Conservation (phyloP, 805 yeast genomes). For the Kluyveromyces wickerhamii region DNA sequence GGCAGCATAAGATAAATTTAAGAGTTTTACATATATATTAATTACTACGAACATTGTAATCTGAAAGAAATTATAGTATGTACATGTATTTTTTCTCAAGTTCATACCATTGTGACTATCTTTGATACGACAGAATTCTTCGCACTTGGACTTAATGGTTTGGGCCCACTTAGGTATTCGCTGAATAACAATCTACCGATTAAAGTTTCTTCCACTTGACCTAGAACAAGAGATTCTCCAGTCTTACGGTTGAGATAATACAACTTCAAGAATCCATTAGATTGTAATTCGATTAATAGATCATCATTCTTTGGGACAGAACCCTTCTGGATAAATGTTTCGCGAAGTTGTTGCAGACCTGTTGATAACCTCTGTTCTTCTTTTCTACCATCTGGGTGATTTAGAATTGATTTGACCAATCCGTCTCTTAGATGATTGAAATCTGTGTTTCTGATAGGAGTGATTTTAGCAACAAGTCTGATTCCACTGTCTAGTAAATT, state of each 20-base stretch:
- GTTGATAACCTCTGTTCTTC: slow-evolving; percentile 39
- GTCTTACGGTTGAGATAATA: slow-evolving; percentile 36
- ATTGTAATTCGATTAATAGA: slow-evolving; percentile 47
- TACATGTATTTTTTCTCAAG: no score
- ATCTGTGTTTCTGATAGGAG: slow-evolving; percentile 87
- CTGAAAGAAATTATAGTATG: no score
- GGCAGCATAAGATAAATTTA: background rate
- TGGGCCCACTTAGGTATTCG: slow-evolving; percentile 62
- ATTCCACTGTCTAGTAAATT: slow-evolving; percentile 52
- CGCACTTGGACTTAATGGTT: slow-evolving; percentile 25
- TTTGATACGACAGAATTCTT: slow-evolving; percentile 20
- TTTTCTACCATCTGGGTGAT: slow-evolving; percentile 52
- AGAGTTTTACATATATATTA: no score
- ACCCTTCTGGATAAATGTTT: slow-evolving; percentile 54
- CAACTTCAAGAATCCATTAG: slow-evolving; percentile 40
- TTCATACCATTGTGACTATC: slow-evolving; percentile 13
- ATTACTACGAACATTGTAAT: no score
- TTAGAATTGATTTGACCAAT: slow-evolving; percentile 67
- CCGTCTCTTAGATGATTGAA: slow-evolving; percentile 88
- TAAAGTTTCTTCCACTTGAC: slow-evolving; percentile 52
- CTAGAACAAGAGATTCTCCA: slow-evolving; percentile 38
- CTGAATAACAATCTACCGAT: slow-evolving; percentile 62
- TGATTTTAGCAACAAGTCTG: slow-evolving; percentile 62
- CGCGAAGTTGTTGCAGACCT: slow-evolving; percentile 63
- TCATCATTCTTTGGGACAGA: slow-evolving; percentile 70